Conservation (phyloP, 2,329 filamentous ascomycete genomes). For the Celoporthe dispersa region DNA sequence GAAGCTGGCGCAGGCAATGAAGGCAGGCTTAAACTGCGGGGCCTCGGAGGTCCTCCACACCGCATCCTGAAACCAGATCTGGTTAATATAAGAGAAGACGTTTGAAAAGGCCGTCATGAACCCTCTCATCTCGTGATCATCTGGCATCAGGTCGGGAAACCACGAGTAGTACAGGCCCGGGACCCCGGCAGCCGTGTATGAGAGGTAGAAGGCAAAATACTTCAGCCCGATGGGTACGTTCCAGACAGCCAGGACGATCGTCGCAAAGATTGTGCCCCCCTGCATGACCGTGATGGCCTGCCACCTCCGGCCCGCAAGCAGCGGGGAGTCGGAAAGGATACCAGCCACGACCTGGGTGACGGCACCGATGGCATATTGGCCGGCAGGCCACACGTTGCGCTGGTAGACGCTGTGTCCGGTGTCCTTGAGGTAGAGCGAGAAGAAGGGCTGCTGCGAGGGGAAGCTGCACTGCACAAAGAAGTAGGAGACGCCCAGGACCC, state of each 20-base stretch:
- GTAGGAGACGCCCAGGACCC: constrained; percentile 26
- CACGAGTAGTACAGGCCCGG: constrained; percentile 32
- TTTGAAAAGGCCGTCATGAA: constrained; percentile 31
- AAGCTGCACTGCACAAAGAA: constrained; percentile 30
- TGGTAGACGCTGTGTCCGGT: constrained; percentile 20
- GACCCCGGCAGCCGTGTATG: constrained; percentile 28
- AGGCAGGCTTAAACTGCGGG: constrained; percentile 24
- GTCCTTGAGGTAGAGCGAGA: constrained; percentile 22
- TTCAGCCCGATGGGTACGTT: constrained; percentile 22
- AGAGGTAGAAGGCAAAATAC: constrained; percentile 32
- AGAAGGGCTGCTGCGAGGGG: constrained; percentile 28
- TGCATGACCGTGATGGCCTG: constrained; percentile 30
- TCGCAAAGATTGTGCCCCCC: constrained; percentile 28
- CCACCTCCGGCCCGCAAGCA: constrained; percentile 26
- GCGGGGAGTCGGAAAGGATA: constrained; percentile 30
- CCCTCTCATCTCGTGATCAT: constrained; percentile 35
- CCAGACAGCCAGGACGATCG: constrained; percentile 26
- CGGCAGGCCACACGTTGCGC: constrained; percentile 27
- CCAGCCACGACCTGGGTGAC: constrained; percentile 26
- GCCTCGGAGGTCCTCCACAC: constrained; percentile 30
- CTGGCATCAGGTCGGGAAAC: constrained; percentile 35
- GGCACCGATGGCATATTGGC: constrained; percentile 24
- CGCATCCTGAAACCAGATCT: constrained; percentile 30
- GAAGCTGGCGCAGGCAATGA: constrained; percentile 26
- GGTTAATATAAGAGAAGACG: constrained; percentile 29